Base-by-base conservation (phyloP, 192 early-diverging fungal genomes). In the Umbelopsis sp. region DNA sequence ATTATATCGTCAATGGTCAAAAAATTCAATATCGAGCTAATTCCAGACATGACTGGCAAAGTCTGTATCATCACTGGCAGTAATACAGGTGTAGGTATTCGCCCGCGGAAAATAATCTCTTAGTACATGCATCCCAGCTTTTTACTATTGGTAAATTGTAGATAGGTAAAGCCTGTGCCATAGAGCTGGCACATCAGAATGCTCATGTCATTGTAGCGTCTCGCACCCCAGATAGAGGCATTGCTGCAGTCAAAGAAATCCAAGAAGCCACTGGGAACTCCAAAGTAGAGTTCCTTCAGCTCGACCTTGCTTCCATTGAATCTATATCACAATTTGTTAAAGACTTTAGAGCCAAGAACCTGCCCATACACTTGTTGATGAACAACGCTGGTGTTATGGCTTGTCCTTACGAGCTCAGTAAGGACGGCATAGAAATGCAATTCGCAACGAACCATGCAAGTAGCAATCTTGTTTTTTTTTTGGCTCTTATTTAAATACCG, bases 351-450 rank as follows among this genome's bases (percentile, higher is more conserved):
- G 61, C 65, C 10, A 64, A 69, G 11, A 68, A 82, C 30, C 46
- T 46, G 37, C 64, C 52, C 8, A 66, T 90, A 9, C 77, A 90
- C 66, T 75, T 84, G n/a, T 67, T 90, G 20, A 78, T 88, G 20
- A 84, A 86, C 77, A 91, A 89, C 74, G 90, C 88, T n/a, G 89
- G 84, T 25, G 52, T 80, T 15, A 88, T 88, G 87, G 77, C 77
- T 25, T 68, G 66, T 23, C 84, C 84, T 6, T 72, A 76, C 47
- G 45, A 21, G 2, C 69, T 75, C 2, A 77, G 80, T 25, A 72
- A 74, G 21, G 82, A 90, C 35, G 84, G 84, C 12, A 72, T 82
- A 30, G 87, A 89, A 71, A 73, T 73, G 20, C 88, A 89, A 67
- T 82, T 90, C 35, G 85, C 77, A 1, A 72, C 74, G 11, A 87